These are phyloP conservation scores for Camellia oleifera DNA, from an alignment of 179 eudicot species.

Conservation along the genomic window DNA sequence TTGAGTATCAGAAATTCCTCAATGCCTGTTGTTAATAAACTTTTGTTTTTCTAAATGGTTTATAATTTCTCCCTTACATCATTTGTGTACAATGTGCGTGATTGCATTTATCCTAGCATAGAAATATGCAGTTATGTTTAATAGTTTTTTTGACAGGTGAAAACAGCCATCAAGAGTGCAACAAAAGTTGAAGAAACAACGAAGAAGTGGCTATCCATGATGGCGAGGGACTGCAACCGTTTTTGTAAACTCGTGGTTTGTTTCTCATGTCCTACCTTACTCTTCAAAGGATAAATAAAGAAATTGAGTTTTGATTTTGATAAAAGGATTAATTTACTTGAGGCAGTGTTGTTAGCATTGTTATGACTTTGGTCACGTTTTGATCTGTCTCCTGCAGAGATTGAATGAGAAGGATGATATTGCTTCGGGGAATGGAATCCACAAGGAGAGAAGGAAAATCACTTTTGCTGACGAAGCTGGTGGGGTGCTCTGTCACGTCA, in stretches of 20 bases:
- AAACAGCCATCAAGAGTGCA: slow-evolving; percentile 56
- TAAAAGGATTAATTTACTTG: neutral
- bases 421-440: slow-evolving; percentile 30
- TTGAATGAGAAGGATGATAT: slow-evolving; percentile 36
- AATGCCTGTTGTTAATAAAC: neutral
- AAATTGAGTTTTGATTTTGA: neutral
- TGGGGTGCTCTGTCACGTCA: slow-evolving; percentile 71
- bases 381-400: slow-evolving; percentile 32
- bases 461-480: slow-evolving; percentile 94
- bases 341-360: neutral
- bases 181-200: slow-evolving; percentile 72
- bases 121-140: neutral
- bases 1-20: neutral
- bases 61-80: neutral
- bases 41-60: neutral
- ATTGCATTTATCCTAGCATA: neutral
- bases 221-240: slow-evolving; percentile 88
- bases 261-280: slow-evolving; percentile 8
- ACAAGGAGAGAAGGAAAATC: slow-evolving; percentile 50
- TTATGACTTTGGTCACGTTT: slow-evolving; percentile 2
- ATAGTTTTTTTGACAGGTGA: slow-evolving; percentile 40
- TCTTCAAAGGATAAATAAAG: slow-evolving; percentile 1
- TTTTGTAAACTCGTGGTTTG: slow-evolving; percentile 90
- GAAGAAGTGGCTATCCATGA: slow-evolving; percentile 58
- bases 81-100: too few relatives aligned